These are phyloP conservation scores for Pinus tabuliformis DNA, from an alignment of 75 land plant species.

Conservation along the genomic window DNA sequence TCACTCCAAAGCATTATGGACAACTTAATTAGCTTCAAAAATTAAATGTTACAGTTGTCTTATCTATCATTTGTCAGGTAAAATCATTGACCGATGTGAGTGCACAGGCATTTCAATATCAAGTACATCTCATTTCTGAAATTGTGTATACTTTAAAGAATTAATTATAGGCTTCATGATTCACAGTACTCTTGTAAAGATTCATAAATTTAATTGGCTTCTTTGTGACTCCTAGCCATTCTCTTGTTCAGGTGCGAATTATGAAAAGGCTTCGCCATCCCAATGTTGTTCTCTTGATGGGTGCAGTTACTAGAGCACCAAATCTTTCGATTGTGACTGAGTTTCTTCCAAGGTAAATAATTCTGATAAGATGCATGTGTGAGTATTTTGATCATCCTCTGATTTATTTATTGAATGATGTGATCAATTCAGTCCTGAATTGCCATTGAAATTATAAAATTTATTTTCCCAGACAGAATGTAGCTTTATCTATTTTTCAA, in stretches of 20 bases:
- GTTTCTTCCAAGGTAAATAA: slow-evolving; percentile 77
- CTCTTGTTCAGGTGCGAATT: slow-evolving; percentile 54
- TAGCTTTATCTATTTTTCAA: neutral
- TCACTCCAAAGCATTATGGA: too few relatives aligned
- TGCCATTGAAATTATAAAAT: neutral
- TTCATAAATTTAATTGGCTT: too few relatives aligned
- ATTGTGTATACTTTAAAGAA: too few relatives aligned
- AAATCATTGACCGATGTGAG: too few relatives aligned
- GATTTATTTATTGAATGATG: neutral
- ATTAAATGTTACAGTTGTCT: too few relatives aligned
- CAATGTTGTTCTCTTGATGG: slow-evolving; percentile 92
- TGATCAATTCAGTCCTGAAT: neutral
- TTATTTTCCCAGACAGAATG: neutral
- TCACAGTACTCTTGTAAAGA: too few relatives aligned
- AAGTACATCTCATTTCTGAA: too few relatives aligned
- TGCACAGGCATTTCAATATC: too few relatives aligned
- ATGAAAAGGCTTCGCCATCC: slow-evolving; percentile 85
- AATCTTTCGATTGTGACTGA: slow-evolving; percentile 88
- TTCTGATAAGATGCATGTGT: neutral
- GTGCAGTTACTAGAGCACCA: slow-evolving; percentile 78
- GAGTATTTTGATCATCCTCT: neutral
- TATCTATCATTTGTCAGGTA: too few relatives aligned
- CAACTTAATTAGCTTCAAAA: too few relatives aligned
- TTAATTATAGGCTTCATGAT: too few relatives aligned
- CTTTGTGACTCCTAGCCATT: neutral